A percentile compares a stretch with the other conserved stretches of the same genome.
Conservation (phyloP, 2,329 filamentous ascomycete species). For the Fusarium chaquense region DNA sequence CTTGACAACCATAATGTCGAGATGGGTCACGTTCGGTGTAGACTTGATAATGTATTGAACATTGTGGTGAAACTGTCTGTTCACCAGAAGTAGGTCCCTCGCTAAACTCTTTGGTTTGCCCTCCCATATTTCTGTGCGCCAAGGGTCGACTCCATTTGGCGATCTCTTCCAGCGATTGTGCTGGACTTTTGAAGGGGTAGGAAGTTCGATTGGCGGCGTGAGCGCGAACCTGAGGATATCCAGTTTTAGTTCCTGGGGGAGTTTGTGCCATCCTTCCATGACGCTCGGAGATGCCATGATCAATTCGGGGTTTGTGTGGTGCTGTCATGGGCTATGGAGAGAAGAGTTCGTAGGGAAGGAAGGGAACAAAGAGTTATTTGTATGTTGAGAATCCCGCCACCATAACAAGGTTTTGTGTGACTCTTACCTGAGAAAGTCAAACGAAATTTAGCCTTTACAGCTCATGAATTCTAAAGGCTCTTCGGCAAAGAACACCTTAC, state of each 20-base stretch:
- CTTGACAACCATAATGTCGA: constrained; percentile 31
- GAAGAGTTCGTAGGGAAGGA: not conserved
- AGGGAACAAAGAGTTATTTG: not conserved
- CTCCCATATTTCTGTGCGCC: not conserved
- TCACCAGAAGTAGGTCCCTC: not conserved
- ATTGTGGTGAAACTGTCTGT: not conserved
- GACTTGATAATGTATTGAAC: not conserved
- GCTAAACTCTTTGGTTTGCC: not conserved
- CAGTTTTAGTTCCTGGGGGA: not conserved
- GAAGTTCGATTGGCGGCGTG: not conserved
- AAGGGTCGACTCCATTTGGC: no score
- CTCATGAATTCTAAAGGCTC: no score
- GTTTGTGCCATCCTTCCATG: not conserved
- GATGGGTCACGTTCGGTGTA: not conserved
- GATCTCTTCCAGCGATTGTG: no score
- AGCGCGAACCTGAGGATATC: not conserved
- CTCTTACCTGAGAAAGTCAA: not conserved
- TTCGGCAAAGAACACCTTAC: no score
- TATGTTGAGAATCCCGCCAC: not conserved
- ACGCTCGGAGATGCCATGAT: not conserved
- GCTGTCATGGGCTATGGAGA: not conserved
- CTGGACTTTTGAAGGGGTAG: not conserved
- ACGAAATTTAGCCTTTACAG: not conserved
- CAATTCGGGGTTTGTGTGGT: not conserved
- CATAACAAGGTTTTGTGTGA: not conserved